Evolutionary conservation across 1,139 yeast genomes (phyloP).

Genomic region (Nakaseomyces kungkrabaensis): DNA sequence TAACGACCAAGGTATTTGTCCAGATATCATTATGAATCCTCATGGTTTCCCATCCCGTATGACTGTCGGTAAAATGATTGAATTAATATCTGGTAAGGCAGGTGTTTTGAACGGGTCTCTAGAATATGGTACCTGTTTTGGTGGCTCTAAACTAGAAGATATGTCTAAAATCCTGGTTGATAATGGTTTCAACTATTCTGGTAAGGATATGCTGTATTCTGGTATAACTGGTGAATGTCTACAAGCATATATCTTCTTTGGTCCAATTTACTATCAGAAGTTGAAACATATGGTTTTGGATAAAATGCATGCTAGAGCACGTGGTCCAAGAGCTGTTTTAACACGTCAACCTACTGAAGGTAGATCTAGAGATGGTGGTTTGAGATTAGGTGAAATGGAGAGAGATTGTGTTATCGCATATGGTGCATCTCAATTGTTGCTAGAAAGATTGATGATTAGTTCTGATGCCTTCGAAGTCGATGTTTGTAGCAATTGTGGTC

Average conservation of each 20-base stretch:
- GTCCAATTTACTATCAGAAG: conserved; percentile 96
- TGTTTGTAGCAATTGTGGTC: conserved; percentile 89
- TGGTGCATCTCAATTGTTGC: conserved; percentile 90
- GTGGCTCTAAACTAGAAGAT: conserved; percentile 90
- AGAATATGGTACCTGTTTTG: conserved; percentile 97
- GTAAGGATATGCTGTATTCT: conserved; percentile 96
- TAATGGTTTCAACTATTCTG: conserved; percentile 88
- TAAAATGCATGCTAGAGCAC: conserved; percentile 98
- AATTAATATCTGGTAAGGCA: conserved; percentile 91
- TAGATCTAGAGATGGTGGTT: conserved; percentile 98
- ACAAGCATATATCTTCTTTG: conserved; percentile 96
- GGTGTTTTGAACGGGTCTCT: conserved; percentile 88
- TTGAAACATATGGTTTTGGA: conserved; percentile 98
- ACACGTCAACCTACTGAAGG: conserved; percentile 99
- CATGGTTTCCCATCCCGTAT: conserved; percentile 99
- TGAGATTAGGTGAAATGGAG: conserved; percentile 98
- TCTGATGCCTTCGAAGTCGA: conserved; percentile 98
- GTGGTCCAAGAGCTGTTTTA: conserved; percentile 97
- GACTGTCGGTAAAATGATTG: conserved; percentile 99
- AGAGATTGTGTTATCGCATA: conserved; percentile 99
- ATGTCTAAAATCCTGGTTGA: conserved; percentile 91
- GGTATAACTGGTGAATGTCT: conserved; percentile 97
- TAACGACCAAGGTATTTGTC: conserved; percentile 78
- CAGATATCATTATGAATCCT: conserved; percentile 97
- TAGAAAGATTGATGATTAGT: conserved; percentile 92